These are phyloP conservation scores for Saturnispora quitensis DNA, from an alignment of 805 yeast genomes.

Conservation along the genomic window DNA sequence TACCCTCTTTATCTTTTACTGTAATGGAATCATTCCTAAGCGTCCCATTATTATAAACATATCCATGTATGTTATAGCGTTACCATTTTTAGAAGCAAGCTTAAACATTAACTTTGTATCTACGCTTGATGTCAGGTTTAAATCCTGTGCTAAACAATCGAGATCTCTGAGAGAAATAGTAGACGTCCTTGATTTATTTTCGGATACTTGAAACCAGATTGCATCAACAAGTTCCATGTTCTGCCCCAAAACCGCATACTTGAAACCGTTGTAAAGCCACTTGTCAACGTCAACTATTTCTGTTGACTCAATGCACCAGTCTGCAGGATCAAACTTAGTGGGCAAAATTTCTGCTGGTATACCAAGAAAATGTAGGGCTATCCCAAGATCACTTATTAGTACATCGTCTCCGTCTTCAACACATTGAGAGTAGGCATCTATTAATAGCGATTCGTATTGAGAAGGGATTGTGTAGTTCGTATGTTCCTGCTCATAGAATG, in stretches of 20 bases:
- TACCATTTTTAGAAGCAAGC: constrained; percentile 32
- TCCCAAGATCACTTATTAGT: constrained; percentile 21
- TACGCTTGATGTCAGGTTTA: constrained; percentile 25
- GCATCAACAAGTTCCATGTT: constrained; percentile 29
- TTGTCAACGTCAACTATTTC: constrained; percentile 40
- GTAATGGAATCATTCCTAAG: constrained; percentile 27
- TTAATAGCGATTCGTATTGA: constrained; percentile 35
- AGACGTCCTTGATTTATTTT: background rate
- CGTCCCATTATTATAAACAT: constrained; percentile 42
- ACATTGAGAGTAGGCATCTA: constrained; percentile 34
- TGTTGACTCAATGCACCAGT: constrained; percentile 19
- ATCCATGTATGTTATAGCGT: constrained; percentile 33
- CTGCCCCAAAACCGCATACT: constrained; percentile 29
- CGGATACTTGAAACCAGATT: constrained; percentile 32
- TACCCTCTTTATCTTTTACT: background rate
- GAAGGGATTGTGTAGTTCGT: constrained; percentile 27
- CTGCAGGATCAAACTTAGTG: background rate
- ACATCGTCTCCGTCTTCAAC: constrained; percentile 32
- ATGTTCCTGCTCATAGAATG: constrained; percentile 7
- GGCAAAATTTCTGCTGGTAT: constrained; percentile 9
- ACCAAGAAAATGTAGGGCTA: constrained; percentile 1
- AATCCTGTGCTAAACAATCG: constrained; percentile 16
- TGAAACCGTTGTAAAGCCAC: constrained; percentile 32
- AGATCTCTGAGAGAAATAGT: constrained; percentile 2
- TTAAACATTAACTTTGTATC: constrained; percentile 33